Base-by-base conservation (phyloP, 1,284 basidiomycete species). In the Malassezia brasiliensis region DNA sequence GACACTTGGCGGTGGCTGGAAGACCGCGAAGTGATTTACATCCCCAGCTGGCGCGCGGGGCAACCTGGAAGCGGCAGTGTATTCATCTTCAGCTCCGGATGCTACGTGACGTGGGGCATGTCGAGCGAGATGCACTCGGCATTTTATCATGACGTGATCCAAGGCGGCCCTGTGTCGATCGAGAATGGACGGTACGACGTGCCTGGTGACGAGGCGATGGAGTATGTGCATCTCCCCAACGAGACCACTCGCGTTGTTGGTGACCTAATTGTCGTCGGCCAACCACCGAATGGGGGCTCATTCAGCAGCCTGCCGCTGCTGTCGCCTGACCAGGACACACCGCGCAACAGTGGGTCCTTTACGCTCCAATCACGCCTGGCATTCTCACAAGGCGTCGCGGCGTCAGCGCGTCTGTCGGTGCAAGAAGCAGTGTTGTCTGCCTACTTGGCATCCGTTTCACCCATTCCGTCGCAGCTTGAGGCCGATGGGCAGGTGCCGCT, bases 171-270 rank as follows among this genome's bases (percentile, higher is more conserved):
- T 42, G 47, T 55, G 9, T 50, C 53, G 30, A 60, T 69, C 17
- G 71, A 74, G 41, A 34, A 59, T 0, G 60, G 49, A 2, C 46
- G 49, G 15, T 70, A 70, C 35, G 46, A 53, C 1, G 62, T 66
- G 39, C 55, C 69, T 14, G 71, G 71, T 31, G 71, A 74, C 47
- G 71, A 74, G 45, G 68, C 59, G 10, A 70, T 74, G 69, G 71
- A 73, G 41, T 73, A 64, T 32, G 62, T 72, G 39, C 60, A 62
- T 20, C 52, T 65, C 5, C 45, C 59, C 0, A 58, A 62, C 14
- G 64, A 71, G 53, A 49, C 52, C 0, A 74, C 71, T 2, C 63
- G 69, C 8, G 58, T 72, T 8, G 68, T 69, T 19, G 71, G 69
- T 20, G 71, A 72, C 47, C 56, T 74, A 14, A 62, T 74, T 35